Evolutionary conservation across 164 flowering plant species (phyloP), one percentile per base, ranked within the genome.

Genomic region (Cinnamomum micranthum): DNA sequence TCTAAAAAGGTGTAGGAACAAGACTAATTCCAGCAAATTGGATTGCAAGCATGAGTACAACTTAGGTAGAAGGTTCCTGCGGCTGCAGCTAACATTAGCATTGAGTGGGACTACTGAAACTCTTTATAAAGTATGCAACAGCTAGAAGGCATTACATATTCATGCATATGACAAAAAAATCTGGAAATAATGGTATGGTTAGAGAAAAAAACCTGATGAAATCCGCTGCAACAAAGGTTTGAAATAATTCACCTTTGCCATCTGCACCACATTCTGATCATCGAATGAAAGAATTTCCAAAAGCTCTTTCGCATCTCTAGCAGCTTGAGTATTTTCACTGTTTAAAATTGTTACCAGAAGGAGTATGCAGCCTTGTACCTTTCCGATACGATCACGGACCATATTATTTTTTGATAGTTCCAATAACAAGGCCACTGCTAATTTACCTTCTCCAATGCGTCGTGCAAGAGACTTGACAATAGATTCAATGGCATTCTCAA

Each of bases 221-320:
- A 91, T 91, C 50, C 85, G 85, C 74, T 83, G 81, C 76, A 88
- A 71, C 77, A 91, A 81, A 82, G 85, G 86, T 71, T 80, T 83
- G 65, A 91, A 89, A 79, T 88, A 86, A 74, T 91, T 89, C 77
- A 90, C 87, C 79, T 80, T 87, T 60, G 96, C 92, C 96, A 91
- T 91, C 75, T 79, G 86, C 74, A 89, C 78, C 17, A 88, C 84
- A 79, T 89, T 85, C 74, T 88, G 79, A 73, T 89, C 91, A 68
- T 82, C 83, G 76, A 77, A 82, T 7, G 96, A 85, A 31, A 91
- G 91, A 73, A 83, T 88, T 62, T 84, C 83, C 84, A 91, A 81
- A 68, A 91, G 85, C 65, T 81, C 83, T n/a, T 55, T 73, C 23
- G 92, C 92, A 80, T 85, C 84, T 68, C 71, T 79, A 27, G 91